A percentile compares a stretch with the other conserved stretches of the same genome.
phyloP scores from a whole-genome alignment of 441 rosid genomes.

The Biscutella laevigata region DNA sequence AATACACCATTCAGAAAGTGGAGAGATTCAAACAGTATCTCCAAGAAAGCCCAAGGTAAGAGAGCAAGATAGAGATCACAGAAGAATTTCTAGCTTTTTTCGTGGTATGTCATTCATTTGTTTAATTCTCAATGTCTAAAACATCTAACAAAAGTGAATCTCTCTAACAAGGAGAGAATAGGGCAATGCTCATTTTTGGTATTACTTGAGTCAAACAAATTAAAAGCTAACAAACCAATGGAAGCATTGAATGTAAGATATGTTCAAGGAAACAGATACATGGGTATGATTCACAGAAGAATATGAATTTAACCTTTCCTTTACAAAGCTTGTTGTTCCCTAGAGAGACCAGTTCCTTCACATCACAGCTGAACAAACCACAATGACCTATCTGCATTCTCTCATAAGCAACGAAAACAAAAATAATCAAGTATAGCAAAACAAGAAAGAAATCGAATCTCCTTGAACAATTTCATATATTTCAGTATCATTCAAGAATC shows the following conservation, averaged over 20 bases:
- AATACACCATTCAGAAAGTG: slow-evolving; percentile 70
- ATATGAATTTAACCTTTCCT: slow-evolving; percentile 4
- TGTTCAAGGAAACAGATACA: not conserved
- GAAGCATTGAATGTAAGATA: slow-evolving; percentile 4
- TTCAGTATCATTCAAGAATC: not conserved
- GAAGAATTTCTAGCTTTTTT: slow-evolving; percentile 11
- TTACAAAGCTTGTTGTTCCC: not conserved
- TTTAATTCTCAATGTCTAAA: slow-evolving; percentile 7
- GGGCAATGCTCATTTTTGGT: not conserved
- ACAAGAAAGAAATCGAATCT: not conserved
- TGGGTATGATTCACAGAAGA: not conserved
- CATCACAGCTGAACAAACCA: not conserved
- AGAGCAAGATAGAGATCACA: not conserved
- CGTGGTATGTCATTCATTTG: slow-evolving; percentile 22
- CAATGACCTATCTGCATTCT: not conserved
- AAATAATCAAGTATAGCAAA: not conserved
- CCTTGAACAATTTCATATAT: not conserved
- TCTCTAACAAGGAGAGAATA: not conserved
- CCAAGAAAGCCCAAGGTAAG: slow-evolving; percentile 17
- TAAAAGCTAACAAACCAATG: not conserved
- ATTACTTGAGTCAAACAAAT: not conserved
- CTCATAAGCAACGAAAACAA: not conserved
- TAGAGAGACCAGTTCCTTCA: not conserved
- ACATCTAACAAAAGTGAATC: not conserved
- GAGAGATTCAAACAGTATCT: slow-evolving; percentile 43